Evolutionary conservation across 1,284 basidiomycete species (phyloP).

Genomic region (Baeospora myosura): DNA sequence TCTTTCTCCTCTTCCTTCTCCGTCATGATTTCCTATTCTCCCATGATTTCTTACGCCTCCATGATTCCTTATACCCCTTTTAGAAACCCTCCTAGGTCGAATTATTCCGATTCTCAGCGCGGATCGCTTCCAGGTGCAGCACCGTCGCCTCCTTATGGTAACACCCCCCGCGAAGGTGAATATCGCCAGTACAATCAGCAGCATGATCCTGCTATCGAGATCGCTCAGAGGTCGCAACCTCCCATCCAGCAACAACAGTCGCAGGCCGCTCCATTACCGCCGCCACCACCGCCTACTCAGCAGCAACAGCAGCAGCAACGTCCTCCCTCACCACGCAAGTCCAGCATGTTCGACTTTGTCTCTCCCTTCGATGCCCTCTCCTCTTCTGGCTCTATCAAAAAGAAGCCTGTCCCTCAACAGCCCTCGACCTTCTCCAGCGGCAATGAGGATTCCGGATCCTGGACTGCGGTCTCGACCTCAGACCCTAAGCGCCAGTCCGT

Average conservation of each 20-base stretch:
- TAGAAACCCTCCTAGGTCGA: conserved; percentile 47
- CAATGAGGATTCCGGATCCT: conserved; percentile 50
- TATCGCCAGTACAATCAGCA: conserved; percentile 37
- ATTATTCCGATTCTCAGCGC: conserved; percentile 46
- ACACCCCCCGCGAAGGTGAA: conserved; percentile 30
- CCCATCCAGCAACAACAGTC: conserved; percentile 15
- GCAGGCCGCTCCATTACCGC: too few species aligned
- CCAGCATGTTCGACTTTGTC: conserved; percentile 76
- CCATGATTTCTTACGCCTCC: not conserved
- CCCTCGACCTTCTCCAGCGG: conserved; percentile 33
- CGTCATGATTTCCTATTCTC: conserved; percentile 1
- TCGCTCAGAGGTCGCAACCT: conserved; percentile 25
- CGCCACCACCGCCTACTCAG: conserved; percentile 19
- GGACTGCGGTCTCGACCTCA: conserved; percentile 32
- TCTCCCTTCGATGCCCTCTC: conserved; percentile 74
- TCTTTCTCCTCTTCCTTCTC: conserved; percentile 6
- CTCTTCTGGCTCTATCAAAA: conserved; percentile 41
- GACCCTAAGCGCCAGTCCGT: conserved; percentile 74
- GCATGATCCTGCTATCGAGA: conserved; percentile 28
- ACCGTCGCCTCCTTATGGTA: conserved; percentile 43
- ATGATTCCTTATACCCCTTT: conserved; percentile 9
- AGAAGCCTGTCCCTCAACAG: conserved; percentile 50
- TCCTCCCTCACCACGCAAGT: conserved; percentile 59
- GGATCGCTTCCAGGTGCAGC: conserved; percentile 29
- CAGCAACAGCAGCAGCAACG: conserved; percentile 32